Evolutionary conservation across 2,329 filamentous ascomycete species (phyloP).

Genomic region (Fonsecaea multimorphosa): DNA sequence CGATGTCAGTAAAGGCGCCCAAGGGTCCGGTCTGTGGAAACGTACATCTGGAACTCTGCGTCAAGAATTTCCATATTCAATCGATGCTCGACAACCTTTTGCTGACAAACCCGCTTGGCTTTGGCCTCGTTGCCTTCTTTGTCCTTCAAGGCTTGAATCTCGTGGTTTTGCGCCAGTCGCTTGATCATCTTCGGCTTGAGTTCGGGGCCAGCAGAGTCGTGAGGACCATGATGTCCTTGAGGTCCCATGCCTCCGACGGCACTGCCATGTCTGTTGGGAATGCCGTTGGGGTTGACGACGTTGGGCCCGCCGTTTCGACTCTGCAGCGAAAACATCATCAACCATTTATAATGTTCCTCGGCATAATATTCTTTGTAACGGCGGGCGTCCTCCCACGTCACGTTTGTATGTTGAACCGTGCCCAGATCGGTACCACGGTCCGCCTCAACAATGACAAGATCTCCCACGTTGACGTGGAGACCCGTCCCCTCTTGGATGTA

Average conservation of each 20-base stretch:
- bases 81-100: constrained; percentile 92
- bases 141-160: constrained; percentile 85
- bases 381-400: constrained; percentile 86
- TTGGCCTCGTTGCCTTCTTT: constrained; percentile 98
- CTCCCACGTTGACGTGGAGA: constrained; percentile 84
- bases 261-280: constrained; percentile 69
- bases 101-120: constrained; percentile 93
- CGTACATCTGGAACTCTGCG: constrained; percentile 97
- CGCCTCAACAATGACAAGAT: constrained; percentile 95
- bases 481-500: constrained; percentile 97
- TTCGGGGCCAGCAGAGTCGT: constrained; percentile 73
- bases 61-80: constrained; percentile 99
- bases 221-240: constrained; percentile 73
- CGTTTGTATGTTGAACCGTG: constrained; percentile 85
- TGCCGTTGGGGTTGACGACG: constrained; percentile 55
- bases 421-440: constrained; percentile 95
- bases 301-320: constrained; percentile 56
- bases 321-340: constrained; percentile 97
- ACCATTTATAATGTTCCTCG: constrained; percentile 95
- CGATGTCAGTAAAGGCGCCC: constrained; percentile 25
- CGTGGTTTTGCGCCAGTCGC: constrained; percentile 86
- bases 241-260: constrained; percentile 80
- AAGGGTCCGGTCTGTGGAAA: constrained; percentile 37
- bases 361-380: constrained; percentile 88
- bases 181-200: constrained; percentile 97